Evolutionary conservation across 2,329 filamentous ascomycete genomes (phyloP).

Genomic region (Fusarium globosum): DNA sequence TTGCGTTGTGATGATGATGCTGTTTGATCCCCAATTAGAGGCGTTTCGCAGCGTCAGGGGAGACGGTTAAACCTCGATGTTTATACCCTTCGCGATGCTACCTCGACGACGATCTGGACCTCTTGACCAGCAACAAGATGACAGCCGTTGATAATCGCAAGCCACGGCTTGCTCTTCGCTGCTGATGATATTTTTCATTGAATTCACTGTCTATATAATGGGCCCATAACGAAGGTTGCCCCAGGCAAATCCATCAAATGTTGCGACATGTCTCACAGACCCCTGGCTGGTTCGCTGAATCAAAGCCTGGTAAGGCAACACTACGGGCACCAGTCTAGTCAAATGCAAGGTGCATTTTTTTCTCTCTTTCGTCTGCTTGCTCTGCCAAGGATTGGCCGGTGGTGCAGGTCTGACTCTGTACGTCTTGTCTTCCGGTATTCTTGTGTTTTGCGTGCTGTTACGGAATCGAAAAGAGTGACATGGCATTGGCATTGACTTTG

Average conservation of each 20-base stretch:
- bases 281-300: conserved; percentile 27
- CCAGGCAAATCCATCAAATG: conserved; percentile 21
- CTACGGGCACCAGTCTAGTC: conserved; percentile 1
- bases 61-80: conserved; percentile 20
- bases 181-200: neutral
- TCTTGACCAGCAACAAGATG: conserved; percentile 16
- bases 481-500: conserved; percentile 13
- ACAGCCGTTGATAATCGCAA: conserved; percentile 20
- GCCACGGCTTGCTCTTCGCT: conserved; percentile 13
- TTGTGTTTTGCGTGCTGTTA: conserved; percentile 6
- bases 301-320: conserved; percentile 24
- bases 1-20: neutral
- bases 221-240: conserved; percentile 32
- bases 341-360: conserved; percentile 1
- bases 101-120: conserved; percentile 21
- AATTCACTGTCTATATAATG: conserved; percentile 12
- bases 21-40: conserved; percentile 18
- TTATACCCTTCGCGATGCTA: conserved; percentile 28
- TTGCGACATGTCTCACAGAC: conserved; percentile 28
- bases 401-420: conserved; percentile 22
- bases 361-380: conserved; percentile 7
- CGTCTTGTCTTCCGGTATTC: conserved; percentile 9
- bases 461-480: neutral
- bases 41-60: conserved; percentile 16
- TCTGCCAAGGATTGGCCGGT: conserved; percentile 20